Evolutionary conservation across 805 yeast species (phyloP).

Genomic region (Kodamaea laetipori): DNA sequence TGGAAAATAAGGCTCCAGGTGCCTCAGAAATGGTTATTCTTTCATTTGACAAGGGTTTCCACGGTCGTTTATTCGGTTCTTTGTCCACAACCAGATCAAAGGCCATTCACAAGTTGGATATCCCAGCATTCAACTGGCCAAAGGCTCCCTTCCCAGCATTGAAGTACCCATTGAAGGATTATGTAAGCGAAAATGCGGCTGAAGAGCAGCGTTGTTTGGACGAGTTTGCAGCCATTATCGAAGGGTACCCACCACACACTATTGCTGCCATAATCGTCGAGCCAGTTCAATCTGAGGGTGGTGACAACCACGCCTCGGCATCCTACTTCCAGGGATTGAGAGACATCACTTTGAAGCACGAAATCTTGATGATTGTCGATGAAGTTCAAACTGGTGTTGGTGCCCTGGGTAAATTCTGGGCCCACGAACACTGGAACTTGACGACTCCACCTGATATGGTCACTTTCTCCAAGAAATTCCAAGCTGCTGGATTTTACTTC

Average conservation of each 20-base stretch:
- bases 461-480: constrained; percentile 72
- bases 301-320: constrained; percentile 70
- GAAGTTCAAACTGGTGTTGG: constrained; percentile 79
- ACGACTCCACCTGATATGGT: constrained; percentile 67
- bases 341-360: constrained; percentile 58
- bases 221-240: constrained; percentile 43
- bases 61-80: constrained; percentile 58
- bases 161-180: constrained; percentile 43
- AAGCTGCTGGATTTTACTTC: constrained; percentile 72
- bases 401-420: constrained; percentile 73
- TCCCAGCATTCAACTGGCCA: constrained; percentile 65
- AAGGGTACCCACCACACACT: constrained; percentile 37
- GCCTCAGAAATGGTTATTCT: constrained; percentile 54
- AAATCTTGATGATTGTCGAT: constrained; percentile 62
- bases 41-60: constrained; percentile 58
- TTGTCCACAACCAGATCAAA: constrained; percentile 58
- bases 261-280: constrained; percentile 58
- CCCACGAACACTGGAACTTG: constrained; percentile 68
- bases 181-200: constrained; percentile 40
- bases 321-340: constrained; percentile 64
- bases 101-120: constrained; percentile 58
- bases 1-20: constrained; percentile 56
- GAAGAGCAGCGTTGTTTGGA: constrained; percentile 53
- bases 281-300: constrained; percentile 75
- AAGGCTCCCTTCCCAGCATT: constrained; percentile 49